These are phyloP conservation scores for Penicillium daleae DNA, from an alignment of 495 filamentous ascomycete genomes.

Conservation along the genomic window DNA sequence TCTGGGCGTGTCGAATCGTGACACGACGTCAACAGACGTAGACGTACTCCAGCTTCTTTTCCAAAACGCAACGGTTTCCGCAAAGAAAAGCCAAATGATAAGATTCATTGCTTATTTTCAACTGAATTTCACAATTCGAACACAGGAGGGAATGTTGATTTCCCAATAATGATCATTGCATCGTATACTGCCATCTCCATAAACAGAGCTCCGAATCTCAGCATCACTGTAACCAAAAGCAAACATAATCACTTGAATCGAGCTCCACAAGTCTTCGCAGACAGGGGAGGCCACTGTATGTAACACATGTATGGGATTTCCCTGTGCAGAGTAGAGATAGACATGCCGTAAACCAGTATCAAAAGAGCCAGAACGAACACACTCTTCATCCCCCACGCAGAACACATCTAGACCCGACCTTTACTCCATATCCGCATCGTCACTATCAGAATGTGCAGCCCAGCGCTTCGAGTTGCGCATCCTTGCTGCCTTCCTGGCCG, in stretches of 20 bases:
- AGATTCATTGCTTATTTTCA: too few species aligned
- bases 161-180: not conserved
- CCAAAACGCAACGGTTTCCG: too few species aligned
- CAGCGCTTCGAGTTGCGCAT: slow-evolving; percentile 43
- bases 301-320: not conserved
- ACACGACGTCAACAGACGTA: too few species aligned
- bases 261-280: not conserved
- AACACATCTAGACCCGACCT: not conserved
- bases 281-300: not conserved
- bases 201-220: not conserved
- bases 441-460: slow-evolving; percentile 35
- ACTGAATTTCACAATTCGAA: too few species aligned
- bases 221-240: not conserved
- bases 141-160: not conserved
- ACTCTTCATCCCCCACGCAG: not conserved
- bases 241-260: not conserved
- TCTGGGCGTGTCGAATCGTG: too few species aligned
- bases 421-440: slow-evolving; percentile 17
- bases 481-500: slow-evolving; percentile 41
- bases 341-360: not conserved
- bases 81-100: too few species aligned
- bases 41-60: too few species aligned
- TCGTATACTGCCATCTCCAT: not conserved
- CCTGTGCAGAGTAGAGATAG: slow-evolving; percentile 1
- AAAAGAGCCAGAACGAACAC: not conserved